These are phyloP conservation scores for Durio zibethinus DNA, from an alignment of 345 rosid species.

Conservation along the genomic window DNA sequence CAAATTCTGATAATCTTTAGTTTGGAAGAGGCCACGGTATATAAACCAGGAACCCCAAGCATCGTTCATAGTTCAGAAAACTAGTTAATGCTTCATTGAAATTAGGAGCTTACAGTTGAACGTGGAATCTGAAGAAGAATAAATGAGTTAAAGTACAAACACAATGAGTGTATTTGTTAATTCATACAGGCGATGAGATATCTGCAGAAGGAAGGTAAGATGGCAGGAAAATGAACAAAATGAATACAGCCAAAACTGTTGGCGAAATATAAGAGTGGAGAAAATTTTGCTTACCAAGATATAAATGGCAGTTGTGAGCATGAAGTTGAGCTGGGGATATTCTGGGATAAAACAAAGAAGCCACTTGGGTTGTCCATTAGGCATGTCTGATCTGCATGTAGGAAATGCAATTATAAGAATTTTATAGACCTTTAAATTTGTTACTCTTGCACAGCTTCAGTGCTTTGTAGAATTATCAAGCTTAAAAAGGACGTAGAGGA, in stretches of 20 bases:
- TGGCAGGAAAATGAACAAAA: not conserved
- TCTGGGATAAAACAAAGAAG: constrained; percentile 89
- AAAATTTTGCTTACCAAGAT: constrained; percentile 50
- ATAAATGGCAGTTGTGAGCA: constrained; percentile 91
- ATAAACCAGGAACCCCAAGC: not conserved
- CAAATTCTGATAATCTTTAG: not conserved
- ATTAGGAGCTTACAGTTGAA: constrained; percentile 44
- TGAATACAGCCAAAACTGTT: not conserved
- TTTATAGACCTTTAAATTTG: not conserved
- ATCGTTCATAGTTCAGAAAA: not conserved
- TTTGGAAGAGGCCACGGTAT: not conserved
- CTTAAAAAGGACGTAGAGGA: not conserved
- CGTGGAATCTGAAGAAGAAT: constrained; percentile 81
- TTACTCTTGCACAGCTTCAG: not conserved
- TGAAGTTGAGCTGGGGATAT: constrained; percentile 90
- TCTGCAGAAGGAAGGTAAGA: constrained; percentile 39
- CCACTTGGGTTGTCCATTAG: constrained; percentile 99
- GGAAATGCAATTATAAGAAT: not conserved
- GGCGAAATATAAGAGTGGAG: not conserved
- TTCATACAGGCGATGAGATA: constrained; percentile 77
- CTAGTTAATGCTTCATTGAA: not conserved
- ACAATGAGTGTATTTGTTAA: constrained; percentile 63
- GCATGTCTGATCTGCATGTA: constrained; percentile 64
- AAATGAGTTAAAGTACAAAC: constrained; percentile 54
- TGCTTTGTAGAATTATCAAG: not conserved